Evolutionary conservation across 2,329 filamentous ascomycete species (phyloP).

Genomic region (Calonectria montana): DNA sequence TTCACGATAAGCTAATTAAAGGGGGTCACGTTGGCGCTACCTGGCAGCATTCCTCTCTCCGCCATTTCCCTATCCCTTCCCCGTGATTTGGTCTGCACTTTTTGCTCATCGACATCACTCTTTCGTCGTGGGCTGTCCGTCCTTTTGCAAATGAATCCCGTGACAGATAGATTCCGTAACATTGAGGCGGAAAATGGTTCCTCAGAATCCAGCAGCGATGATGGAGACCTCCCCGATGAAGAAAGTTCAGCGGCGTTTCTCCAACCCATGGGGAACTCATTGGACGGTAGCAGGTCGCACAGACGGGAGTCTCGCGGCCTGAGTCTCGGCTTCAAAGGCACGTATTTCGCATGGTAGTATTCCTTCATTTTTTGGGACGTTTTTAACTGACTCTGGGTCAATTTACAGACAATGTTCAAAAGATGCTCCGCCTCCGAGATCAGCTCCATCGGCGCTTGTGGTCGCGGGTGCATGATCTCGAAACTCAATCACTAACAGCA

Average conservation of each 20-base stretch:
- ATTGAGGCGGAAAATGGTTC: slow-evolving; percentile 21
- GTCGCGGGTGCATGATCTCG: slow-evolving; percentile 35
- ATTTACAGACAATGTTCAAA: slow-evolving; percentile 15
- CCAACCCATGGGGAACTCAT: not conserved
- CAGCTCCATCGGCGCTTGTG: slow-evolving; percentile 37
- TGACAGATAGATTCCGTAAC: slow-evolving; percentile 29
- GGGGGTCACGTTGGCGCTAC: slow-evolving; percentile 16
- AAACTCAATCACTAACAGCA: slow-evolving; percentile 33
- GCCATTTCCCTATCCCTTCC: slow-evolving; percentile 10
- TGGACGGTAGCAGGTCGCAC: slow-evolving; percentile 18
- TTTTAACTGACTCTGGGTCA: not conserved
- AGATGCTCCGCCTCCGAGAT: slow-evolving; percentile 37
- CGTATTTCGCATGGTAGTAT: not conserved
- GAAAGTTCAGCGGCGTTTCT: slow-evolving; percentile 22
- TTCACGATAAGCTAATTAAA: slow-evolving; percentile 28
- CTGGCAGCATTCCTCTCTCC: slow-evolving; percentile 2
- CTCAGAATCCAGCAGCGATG: slow-evolving; percentile 25
- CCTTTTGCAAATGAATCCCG: slow-evolving; percentile 25
- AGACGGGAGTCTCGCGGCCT: slow-evolving; percentile 16
- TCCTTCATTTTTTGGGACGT: not conserved
- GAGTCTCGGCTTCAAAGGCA: slow-evolving; percentile 19
- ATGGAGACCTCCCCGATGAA: slow-evolving; percentile 23
- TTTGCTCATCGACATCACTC: slow-evolving; percentile 19
- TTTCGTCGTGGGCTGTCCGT: slow-evolving; percentile 10
- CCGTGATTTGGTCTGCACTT: slow-evolving; percentile 20